These are phyloP conservation scores for Fusarium clavum DNA, from an alignment of 2,329 filamentous ascomycete species.

Conservation along the genomic window DNA sequence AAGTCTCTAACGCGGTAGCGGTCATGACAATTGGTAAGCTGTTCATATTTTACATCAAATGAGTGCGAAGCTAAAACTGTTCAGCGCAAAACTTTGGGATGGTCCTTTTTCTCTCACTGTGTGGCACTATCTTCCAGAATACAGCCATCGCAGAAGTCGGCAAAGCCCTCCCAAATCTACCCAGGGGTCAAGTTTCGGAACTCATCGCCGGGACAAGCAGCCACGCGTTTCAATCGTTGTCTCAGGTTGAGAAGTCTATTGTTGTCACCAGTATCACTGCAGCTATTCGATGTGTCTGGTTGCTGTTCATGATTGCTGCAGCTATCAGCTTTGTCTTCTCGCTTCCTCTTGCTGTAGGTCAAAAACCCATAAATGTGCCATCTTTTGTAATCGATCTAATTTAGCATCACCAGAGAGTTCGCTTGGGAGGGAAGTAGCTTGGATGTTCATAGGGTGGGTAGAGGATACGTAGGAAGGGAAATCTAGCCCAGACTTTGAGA, in stretches of 20 bases:
- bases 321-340: background rate
- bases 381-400: background rate
- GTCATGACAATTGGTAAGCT: background rate
- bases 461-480: no score
- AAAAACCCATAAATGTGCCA: no score
- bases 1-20: background rate
- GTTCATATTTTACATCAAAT: no score
- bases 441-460: no score
- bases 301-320: background rate
- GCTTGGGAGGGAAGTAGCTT: background rate
- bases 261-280: background rate
- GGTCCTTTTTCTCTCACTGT: background rate
- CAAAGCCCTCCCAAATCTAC: background rate
- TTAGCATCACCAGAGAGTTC: background rate
- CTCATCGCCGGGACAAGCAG: constrained; percentile 6
- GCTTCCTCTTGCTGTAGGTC: background rate
- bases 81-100: constrained; percentile 8
- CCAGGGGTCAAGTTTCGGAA: background rate
- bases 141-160: background rate
- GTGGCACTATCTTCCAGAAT: constrained; percentile 9
- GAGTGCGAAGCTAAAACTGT: rapidly evolving
- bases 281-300: constrained; percentile 4
- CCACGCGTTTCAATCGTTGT: background rate
- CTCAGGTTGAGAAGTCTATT: background rate
- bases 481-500: no score